A percentile compares a stretch with the other conserved stretches of the same genome.
Evolutionary conservation across 1,139 yeast genomes (phyloP).

Genomic region (Candida frijolesensis): DNA sequence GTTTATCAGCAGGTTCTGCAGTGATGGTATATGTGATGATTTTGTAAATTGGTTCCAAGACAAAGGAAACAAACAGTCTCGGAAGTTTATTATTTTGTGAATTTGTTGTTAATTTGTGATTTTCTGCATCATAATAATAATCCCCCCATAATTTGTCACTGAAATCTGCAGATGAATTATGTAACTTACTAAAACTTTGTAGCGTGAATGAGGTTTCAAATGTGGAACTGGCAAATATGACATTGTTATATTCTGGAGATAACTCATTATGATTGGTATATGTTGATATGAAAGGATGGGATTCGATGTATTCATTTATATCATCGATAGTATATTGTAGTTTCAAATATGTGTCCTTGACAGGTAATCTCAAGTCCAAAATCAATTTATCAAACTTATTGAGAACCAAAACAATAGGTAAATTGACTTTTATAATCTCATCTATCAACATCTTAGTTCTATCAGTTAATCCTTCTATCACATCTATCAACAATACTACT

Average conservation of each 20-base stretch:
- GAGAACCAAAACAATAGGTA: constrained; percentile 63
- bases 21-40: constrained; percentile 64
- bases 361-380: constrained; percentile 75
- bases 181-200: constrained; percentile 62
- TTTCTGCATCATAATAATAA: constrained; percentile 48
- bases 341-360: constrained; percentile 72
- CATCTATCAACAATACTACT: constrained; percentile 74
- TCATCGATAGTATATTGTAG: constrained; percentile 63
- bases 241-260: constrained; percentile 69
- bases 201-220: constrained; percentile 68
- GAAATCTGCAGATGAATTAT: constrained; percentile 43
- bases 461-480: constrained; percentile 74
- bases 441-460: constrained; percentile 52
- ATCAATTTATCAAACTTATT: constrained; percentile 84
- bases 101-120: constrained; percentile 46
- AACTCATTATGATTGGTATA: constrained; percentile 35
- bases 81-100: constrained; percentile 30
- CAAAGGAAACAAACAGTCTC: constrained; percentile 67
- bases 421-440: constrained; percentile 47
- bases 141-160: constrained; percentile 77
- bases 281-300: constrained; percentile 24
- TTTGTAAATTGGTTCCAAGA: constrained; percentile 82
- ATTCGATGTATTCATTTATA: constrained; percentile 54
- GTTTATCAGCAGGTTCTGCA: constrained; percentile 46
- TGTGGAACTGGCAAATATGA: constrained; percentile 71